Percentiles rank a stretch among this genome's conserved stretches.
phyloP scores from a whole-genome alignment of 2,329 filamentous ascomycete genomes.

The Cryphonectria parasitica region DNA sequence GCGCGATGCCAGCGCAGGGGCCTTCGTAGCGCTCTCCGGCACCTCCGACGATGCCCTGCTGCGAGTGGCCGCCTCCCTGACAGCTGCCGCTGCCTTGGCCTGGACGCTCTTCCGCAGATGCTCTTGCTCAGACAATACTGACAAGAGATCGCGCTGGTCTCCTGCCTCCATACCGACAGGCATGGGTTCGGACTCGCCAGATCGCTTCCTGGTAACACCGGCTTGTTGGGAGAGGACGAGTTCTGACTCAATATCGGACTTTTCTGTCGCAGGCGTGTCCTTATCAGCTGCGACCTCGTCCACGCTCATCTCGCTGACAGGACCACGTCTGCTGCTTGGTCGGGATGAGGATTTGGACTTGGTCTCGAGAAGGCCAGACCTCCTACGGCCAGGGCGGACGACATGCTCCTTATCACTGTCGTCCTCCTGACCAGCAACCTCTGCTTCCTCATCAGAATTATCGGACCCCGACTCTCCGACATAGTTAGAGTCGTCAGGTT shows the following conservation, averaged over 20 bases:
- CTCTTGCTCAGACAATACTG: conserved; percentile 20
- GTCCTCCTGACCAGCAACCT: background rate
- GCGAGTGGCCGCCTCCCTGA: conserved; percentile 23
- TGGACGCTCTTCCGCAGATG: conserved; percentile 19
- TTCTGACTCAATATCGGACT: background rate
- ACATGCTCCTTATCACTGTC: conserved; percentile 6
- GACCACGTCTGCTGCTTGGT: conserved; percentile 5
- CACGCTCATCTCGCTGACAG: conserved; percentile 1
- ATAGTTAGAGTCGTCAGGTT: conserved; percentile 23
- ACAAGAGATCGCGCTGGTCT: background rate
- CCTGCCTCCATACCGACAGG: background rate
- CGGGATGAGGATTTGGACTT: conserved; percentile 6
- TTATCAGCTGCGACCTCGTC: background rate
- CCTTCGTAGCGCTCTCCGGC: conserved; percentile 6
- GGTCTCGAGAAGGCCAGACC: too few relatives aligned
- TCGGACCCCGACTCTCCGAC: conserved; percentile 22
- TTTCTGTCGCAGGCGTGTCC: background rate
- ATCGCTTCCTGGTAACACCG: background rate
- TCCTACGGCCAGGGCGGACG: background rate
- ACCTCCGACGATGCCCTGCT: conserved; percentile 26
- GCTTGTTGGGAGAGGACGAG: background rate
- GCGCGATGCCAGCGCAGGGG: too few relatives aligned
- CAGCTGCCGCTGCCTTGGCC: conserved; percentile 26
- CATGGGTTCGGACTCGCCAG: background rate
- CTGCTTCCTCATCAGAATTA: background rate